phyloP scores from a whole-genome alignment of 2,329 filamentous ascomycete genomes.

The Fusarium globosum region DNA sequence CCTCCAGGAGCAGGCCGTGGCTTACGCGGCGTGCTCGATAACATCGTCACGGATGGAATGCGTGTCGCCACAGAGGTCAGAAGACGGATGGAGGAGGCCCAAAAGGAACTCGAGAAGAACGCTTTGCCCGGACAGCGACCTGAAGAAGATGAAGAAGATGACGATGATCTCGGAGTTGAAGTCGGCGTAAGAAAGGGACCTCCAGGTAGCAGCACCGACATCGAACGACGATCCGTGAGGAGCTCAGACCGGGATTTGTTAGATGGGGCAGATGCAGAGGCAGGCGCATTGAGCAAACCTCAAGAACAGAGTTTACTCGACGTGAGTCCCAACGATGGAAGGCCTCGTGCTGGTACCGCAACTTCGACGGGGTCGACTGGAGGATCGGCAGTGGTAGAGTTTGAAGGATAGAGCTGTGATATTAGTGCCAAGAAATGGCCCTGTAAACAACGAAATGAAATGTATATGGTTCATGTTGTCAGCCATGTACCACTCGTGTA shows the following conservation, averaged over 20 bases:
- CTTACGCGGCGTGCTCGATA: slow-evolving; percentile 91
- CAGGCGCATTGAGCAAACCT: slow-evolving; percentile 58
- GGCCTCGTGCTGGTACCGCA: slow-evolving; percentile 43
- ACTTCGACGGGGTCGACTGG: slow-evolving; percentile 46
- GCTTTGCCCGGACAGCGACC: slow-evolving; percentile 71
- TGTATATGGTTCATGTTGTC: slow-evolving; percentile 19
- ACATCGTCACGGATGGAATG: slow-evolving; percentile 98
- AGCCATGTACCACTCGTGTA: slow-evolving; percentile 20
- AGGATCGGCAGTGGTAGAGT: slow-evolving; percentile 55
- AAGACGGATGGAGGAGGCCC: slow-evolving; percentile 93
- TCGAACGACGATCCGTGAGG: slow-evolving; percentile 71
- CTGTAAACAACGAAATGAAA: slow-evolving; percentile 30
- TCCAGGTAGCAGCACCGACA: slow-evolving; percentile 59
- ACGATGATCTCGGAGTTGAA: slow-evolving; percentile 62
- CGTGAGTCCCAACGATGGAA: slow-evolving; percentile 43
- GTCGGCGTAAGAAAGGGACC: slow-evolving; percentile 53
- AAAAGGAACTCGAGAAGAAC: slow-evolving; percentile 89
- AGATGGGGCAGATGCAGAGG: slow-evolving; percentile 78
- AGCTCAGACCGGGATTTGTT: slow-evolving; percentile 77
- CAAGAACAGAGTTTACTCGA: slow-evolving; percentile 52
- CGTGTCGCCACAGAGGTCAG: slow-evolving; percentile 92
- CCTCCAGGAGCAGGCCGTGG: slow-evolving; percentile 71
- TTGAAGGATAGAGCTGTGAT: slow-evolving; percentile 50
- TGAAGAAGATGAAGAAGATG: slow-evolving; percentile 78
- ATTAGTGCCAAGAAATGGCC: slow-evolving; percentile 4